These are phyloP conservation scores for Hygrophoropsis aurantiaca DNA, from an alignment of 768 basidiomycete species.

Conservation along the genomic window DNA sequence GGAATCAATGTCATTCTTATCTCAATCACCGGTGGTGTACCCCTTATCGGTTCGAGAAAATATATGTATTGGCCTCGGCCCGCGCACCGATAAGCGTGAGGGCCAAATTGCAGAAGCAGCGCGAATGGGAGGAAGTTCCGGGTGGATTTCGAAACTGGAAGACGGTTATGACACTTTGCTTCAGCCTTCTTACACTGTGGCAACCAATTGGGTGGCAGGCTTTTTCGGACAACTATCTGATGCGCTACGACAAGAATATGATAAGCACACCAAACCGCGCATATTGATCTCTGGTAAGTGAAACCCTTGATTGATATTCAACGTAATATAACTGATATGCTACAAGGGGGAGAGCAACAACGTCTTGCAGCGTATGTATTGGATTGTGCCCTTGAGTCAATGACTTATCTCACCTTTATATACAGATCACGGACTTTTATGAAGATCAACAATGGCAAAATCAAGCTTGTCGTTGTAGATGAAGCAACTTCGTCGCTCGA, in stretches of 20 bases:
- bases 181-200: slow-evolving; percentile 16
- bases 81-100: slow-evolving; percentile 8
- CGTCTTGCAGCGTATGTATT: slow-evolving; percentile 46
- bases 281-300: slow-evolving; percentile 22
- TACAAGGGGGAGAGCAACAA: slow-evolving; percentile 45
- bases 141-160: slow-evolving; percentile 33
- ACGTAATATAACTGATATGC: slow-evolving; percentile 7
- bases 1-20: slow-evolving; percentile 44
- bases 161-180: slow-evolving; percentile 33
- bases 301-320: slow-evolving; percentile 3
- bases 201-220: slow-evolving; percentile 20
- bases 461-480: slow-evolving; percentile 53
- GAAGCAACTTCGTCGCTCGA: slow-evolving; percentile 62
- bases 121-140: slow-evolving; percentile 25
- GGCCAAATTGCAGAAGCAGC: slow-evolving; percentile 31
- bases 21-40: slow-evolving; percentile 49
- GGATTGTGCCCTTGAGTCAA: background rate
- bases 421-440: slow-evolving; percentile 48
- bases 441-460: slow-evolving; percentile 30
- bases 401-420: background rate
- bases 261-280: slow-evolving; percentile 18
- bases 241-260: slow-evolving; percentile 18
- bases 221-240: slow-evolving; percentile 17
- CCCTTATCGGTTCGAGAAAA: slow-evolving; percentile 48
- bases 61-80: slow-evolving; percentile 32